Evolutionary conservation across 495 filamentous ascomycete species (phyloP), one percentile per base, ranked within the genome.

Genomic region (Xylaria grammica): DNA sequence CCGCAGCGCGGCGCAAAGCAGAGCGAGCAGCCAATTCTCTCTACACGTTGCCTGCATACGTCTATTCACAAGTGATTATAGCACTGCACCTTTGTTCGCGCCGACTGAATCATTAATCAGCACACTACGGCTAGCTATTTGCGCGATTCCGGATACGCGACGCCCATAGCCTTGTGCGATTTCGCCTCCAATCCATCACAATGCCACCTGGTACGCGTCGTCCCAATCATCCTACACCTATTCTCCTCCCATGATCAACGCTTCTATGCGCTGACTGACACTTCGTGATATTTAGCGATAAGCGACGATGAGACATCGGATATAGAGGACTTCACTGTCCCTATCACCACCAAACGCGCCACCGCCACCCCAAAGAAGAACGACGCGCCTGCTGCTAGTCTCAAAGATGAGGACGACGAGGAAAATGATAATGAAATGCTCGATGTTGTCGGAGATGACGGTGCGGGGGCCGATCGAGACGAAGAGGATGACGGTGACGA

Each of bases 271-370:
- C 42, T 57, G 34, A 38, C 53, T 64, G 27, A 64, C 53, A 15
- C 22, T 20, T 38, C 24, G 9, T 22, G n/a, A 27, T 9, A 22
- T 44, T 0, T 40, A 73, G 74, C 72, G 34, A 71, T 79, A 6
- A 81, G 77, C 69, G 76, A 79, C 67, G 74, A 79, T n/a, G 77
- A 80, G 27, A 53, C 65, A 19, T 79, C 78, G 3, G 77, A 77
- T 42, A 19, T 59, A 9, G 76, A 71, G 40, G 55, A 65, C 19
- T 60, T 65, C 15, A 34, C 64, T 7, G 54, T 68, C 38, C 65
- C 64, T 15, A 69, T 72, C 36, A 64, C 62, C 15, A 19, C 65
- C 11, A 65, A 51, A 4, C 73, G 50, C 50, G 38, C 45, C n/a
- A 6, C 34, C 20, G 24, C 42, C 11, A n/a, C 74, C 10, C 65